These are phyloP conservation scores for Ceratocystis albifundus DNA, from an alignment of 2,329 filamentous ascomycete genomes.

Conservation along the genomic window DNA sequence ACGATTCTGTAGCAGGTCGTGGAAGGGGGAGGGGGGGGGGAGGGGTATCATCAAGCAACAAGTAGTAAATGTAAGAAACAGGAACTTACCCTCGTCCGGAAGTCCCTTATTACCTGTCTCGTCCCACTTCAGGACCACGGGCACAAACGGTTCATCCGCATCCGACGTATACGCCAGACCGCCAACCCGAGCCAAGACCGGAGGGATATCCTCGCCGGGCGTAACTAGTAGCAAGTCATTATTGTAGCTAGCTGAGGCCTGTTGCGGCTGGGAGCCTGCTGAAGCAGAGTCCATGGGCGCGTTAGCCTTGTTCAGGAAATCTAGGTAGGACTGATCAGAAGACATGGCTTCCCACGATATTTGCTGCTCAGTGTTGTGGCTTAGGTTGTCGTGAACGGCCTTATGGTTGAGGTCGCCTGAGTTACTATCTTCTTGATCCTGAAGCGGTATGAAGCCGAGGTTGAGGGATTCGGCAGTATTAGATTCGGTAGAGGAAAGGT, in stretches of 20 bases:
- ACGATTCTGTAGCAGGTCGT: neutral
- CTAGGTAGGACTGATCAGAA: constrained; percentile 69
- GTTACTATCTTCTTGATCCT: neutral
- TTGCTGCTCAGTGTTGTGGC: constrained; percentile 13
- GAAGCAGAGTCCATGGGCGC: constrained; percentile 44
- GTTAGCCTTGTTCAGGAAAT: constrained; percentile 82
- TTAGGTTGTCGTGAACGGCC: constrained; percentile 2
- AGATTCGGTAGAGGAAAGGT: neutral
- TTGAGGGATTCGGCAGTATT: constrained; percentile 1
- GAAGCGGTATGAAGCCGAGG: constrained; percentile 8
- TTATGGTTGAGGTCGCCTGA: neutral
- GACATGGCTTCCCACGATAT: constrained; percentile 40
- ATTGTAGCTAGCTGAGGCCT: constrained; percentile 21
- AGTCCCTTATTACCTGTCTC: constrained; percentile 40
- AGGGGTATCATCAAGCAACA: neutral
- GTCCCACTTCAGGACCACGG: constrained; percentile 55
- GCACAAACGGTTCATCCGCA: constrained; percentile 74
- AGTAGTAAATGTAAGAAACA: neutral
- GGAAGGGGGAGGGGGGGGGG: too few species aligned
- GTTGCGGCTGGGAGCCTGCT: constrained; percentile 16
- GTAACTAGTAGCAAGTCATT: constrained; percentile 43
- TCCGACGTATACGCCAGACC: constrained; percentile 64
- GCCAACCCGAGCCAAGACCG: constrained; percentile 41
- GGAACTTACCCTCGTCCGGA: constrained; percentile 48
- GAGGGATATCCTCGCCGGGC: constrained; percentile 48